Evolutionary conservation across 495 filamentous ascomycete species (phyloP), one percentile per base, ranked within the genome.

Genomic region (Podospora sp.): DNA sequence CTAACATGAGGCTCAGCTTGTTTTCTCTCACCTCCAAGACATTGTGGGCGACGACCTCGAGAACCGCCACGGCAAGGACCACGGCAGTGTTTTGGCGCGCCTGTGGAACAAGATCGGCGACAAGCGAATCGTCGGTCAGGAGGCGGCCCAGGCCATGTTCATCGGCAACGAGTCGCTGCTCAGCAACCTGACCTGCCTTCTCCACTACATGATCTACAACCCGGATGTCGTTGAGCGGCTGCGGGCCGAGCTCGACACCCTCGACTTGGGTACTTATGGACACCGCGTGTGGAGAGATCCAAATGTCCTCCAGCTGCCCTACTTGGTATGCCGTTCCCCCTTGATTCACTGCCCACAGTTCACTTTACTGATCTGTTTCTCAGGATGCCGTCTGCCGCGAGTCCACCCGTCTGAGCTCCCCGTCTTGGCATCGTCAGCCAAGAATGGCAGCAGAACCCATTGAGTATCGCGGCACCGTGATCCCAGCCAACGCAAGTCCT

Each of bases 111-210:
- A 63, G 40, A 21, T 63, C 21, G 60, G 60, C 40, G 18, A 50
- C 4, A 49, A 63, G 40, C 60, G 33, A 25, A 63, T 63, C 16
- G 60, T 63, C 9, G 36, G 20, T 21, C 36, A 63, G 24, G 60
- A 63, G 36, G 35, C 60, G 9, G 36, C 60, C 5, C 60, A 63
- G 40, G 60, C 60, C 46, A 40, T 63, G 21, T 63, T 63, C 36
- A 63, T 63, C 60, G 60, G 36, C 60, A 63, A 63, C 60, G 60
- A 63, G 25, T 63, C 60, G 2, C 46, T 63, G 40, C 36, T 63
- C 40, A 63, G 60, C 60, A 63, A 63, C 25, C 21, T 63, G 20
- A 63, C 60, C 1, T 63, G 36, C 26, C n/a, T 63, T 22, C 40
- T 63, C 2, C 36, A 63, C 24, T 50, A 63, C 60, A 63, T 63